Percentiles rank a stretch among this genome's conserved stretches.
These are phyloP conservation scores for Fragaria ananassa DNA, from an alignment of 306 rosid species.

Conservation along the genomic window DNA sequence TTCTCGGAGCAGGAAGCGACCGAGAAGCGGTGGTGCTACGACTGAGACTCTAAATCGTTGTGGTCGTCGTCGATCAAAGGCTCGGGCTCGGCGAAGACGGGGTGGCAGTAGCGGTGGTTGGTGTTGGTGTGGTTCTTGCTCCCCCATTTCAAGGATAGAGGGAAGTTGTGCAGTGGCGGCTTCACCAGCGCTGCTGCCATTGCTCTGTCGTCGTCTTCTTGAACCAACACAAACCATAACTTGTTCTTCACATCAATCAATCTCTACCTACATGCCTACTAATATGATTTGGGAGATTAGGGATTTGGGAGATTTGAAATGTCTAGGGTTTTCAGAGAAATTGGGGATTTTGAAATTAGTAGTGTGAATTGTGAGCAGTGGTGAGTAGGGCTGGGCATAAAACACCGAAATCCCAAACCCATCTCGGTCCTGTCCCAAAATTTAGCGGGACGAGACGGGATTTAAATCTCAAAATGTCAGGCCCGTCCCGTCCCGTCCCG, in stretches of 20 bases:
- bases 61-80: constrained; percentile 27
- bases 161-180: constrained; percentile 91
- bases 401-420: too few relatives aligned
- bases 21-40: constrained; percentile 38
- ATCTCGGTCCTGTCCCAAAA: too few relatives aligned
- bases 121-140: constrained; percentile 56
- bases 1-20: constrained; percentile 31
- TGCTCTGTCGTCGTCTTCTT: not conserved
- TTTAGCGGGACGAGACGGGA: too few relatives aligned
- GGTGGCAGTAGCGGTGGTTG: constrained; percentile 56
- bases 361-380: too few relatives aligned
- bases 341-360: too few relatives aligned
- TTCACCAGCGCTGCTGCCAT: constrained; percentile 88
- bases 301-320: not conserved
- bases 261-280: not conserved
- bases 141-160: constrained; percentile 82
- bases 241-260: not conserved
- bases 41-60: constrained; percentile 22
- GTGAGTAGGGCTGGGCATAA: too few relatives aligned
- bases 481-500: too few relatives aligned
- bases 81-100: constrained; percentile 40
- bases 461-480: too few relatives aligned
- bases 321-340: too few relatives aligned
- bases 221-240: not conserved
- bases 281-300: not conserved